phyloP scores from a whole-genome alignment of 805 yeast genomes.

The Saccharomycopsis guyanensis region DNA sequence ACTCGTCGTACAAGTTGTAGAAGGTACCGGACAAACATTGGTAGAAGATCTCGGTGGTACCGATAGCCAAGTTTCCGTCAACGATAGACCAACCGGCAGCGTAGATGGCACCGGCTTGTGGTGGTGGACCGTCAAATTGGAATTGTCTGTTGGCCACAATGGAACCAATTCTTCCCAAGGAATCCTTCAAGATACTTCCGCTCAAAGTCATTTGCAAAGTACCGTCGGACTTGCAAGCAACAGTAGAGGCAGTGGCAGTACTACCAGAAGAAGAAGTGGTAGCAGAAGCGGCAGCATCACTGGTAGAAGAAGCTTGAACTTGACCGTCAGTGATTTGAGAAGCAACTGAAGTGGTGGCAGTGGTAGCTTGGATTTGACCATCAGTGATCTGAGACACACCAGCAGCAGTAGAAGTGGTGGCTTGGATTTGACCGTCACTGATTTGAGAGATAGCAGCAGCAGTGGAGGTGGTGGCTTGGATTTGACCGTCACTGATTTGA shows the following conservation, averaged over 20 bases:
- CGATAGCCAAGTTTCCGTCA: constrained; percentile 57
- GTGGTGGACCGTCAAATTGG: constrained; percentile 83
- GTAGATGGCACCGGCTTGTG: constrained; percentile 69
- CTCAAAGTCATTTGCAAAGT: constrained; percentile 51
- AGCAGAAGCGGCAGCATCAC: constrained; percentile 14
- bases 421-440: constrained; percentile 33
- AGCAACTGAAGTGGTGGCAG: constrained; percentile 27
- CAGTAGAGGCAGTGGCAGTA: constrained; percentile 25
- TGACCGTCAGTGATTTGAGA: constrained; percentile 35
- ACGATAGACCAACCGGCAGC: constrained; percentile 62
- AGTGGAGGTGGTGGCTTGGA: constrained; percentile 33
- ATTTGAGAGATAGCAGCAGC: constrained; percentile 30
- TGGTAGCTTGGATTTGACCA: constrained; percentile 38
- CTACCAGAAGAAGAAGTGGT: constrained; percentile 22
- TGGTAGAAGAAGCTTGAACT: constrained; percentile 25
- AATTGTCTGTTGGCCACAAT: constrained; percentile 79
- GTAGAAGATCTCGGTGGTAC: constrained; percentile 54
- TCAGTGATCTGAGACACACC: constrained; percentile 40
- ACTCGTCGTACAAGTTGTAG: constrained; percentile 69
- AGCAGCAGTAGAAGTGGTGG: constrained; percentile 30
- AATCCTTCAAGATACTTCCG: constrained; percentile 46
- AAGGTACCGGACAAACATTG: constrained; percentile 71
- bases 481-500: constrained; percentile 42
- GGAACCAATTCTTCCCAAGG: constrained; percentile 62
- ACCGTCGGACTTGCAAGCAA: constrained; percentile 39